phyloP scores from a whole-genome alignment of 2,329 filamentous ascomycete genomes.

The Calonectria pseudoreteaudii region DNA sequence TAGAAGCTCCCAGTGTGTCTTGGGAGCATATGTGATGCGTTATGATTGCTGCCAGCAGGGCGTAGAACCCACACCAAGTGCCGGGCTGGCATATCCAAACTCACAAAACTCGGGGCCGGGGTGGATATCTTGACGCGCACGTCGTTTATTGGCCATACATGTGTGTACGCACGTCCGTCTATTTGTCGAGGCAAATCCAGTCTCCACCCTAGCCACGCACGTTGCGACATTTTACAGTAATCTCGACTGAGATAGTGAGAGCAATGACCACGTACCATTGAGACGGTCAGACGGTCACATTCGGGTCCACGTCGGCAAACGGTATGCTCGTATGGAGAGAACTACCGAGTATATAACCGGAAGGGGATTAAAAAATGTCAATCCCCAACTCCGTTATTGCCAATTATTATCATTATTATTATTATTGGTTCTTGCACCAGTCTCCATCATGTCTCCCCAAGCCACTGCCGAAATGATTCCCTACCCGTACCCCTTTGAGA shows the following conservation, averaged over 20 bases:
- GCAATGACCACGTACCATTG: neutral
- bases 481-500: neutral
- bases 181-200: neutral
- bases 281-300: neutral
- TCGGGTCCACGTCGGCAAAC: neutral
- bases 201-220: neutral
- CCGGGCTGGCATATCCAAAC: neutral
- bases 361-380: neutral
- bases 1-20: neutral
- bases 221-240: neutral
- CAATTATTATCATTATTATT: no score
- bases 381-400: neutral
- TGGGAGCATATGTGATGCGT: neutral
- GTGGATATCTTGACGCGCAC: neutral
- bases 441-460: neutral
- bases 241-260: neutral
- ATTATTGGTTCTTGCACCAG: neutral
- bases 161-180: neutral
- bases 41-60: neutral
- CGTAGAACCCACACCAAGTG: neutral
- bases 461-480: neutral
- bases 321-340: neutral
- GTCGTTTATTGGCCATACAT: neutral
- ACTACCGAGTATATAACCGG: neutral
- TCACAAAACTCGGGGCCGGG: neutral